Percentiles rank a stretch among this genome's conserved stretches.
phyloP scores from a whole-genome alignment of 2,329 filamentous ascomycete species.

The Fusarium ramigenum region DNA sequence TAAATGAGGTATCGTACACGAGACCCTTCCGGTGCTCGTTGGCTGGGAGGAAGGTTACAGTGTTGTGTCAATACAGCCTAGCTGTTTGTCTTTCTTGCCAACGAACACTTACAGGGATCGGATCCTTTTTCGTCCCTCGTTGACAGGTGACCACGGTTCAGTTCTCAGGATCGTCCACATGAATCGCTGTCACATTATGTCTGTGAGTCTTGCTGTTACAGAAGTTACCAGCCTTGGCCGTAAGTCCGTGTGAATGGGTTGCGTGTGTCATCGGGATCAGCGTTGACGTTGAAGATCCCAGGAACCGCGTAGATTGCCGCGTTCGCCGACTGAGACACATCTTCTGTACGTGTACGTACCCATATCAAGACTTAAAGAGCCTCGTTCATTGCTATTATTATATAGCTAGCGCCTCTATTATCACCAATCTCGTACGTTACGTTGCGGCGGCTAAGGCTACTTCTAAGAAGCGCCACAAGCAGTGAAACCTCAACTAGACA shows the following conservation, averaged over 20 bases:
- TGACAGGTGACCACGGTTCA: slow-evolving; percentile 23
- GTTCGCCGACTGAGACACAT: slow-evolving; percentile 6
- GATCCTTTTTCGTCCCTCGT: neutral
- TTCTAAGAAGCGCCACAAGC: slow-evolving; percentile 6
- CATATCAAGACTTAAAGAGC: neutral
- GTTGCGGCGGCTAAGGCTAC: neutral
- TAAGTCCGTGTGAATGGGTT: slow-evolving; percentile 6
- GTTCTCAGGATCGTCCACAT: slow-evolving; percentile 38
- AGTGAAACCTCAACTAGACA: slow-evolving; percentile 15
- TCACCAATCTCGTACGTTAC: neutral
- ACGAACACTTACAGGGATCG: slow-evolving; percentile 10
- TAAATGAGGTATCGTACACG: slow-evolving; percentile 14
- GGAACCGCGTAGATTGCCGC: slow-evolving; percentile 24
- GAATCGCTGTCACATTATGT: slow-evolving; percentile 38
- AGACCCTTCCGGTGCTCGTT: neutral
- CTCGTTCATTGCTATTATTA: neutral
- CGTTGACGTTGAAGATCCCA: slow-evolving; percentile 15
- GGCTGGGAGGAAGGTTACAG: neutral
- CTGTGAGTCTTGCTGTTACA: slow-evolving; percentile 11
- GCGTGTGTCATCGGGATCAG: slow-evolving; percentile 16
- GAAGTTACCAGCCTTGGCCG: slow-evolving; percentile 5
- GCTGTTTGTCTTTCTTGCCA: neutral
- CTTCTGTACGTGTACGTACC: neutral
- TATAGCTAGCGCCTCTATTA: neutral
- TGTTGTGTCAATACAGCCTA: slow-evolving; percentile 2